Evolutionary conservation across 1,139 yeast genomes (phyloP).

Genomic region (Yamadazyma triangularis): DNA sequence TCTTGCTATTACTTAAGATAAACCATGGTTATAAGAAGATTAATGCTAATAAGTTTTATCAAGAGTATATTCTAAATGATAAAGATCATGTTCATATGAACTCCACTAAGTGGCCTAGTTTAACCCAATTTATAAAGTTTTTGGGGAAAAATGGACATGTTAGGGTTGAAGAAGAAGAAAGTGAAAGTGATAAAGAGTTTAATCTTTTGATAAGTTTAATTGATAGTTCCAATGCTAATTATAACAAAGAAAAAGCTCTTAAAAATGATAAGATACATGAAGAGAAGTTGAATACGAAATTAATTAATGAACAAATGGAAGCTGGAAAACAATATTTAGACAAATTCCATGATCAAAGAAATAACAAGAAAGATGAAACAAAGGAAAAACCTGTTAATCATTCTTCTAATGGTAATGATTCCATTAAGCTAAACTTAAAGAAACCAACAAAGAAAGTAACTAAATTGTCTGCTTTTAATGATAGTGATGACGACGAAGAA

Average conservation of each 20-base stretch:
- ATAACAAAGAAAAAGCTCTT: slow-evolving; percentile 50
- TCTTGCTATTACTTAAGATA: slow-evolving; percentile 55
- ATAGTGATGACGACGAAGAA: slow-evolving; percentile 5
- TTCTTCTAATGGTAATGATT: slow-evolving; percentile 1
- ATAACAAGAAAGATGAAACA: neutral
- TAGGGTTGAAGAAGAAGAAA: slow-evolving; percentile 39
- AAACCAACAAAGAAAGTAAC: slow-evolving; percentile 2
- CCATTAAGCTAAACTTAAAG: slow-evolving; percentile 5
- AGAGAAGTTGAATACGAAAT: slow-evolving; percentile 20
- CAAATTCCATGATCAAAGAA: neutral
- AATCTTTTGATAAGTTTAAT: slow-evolving; percentile 30
- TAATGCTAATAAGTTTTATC: slow-evolving; percentile 83
- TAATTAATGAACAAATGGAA: slow-evolving; percentile 52
- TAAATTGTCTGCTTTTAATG: slow-evolving; percentile 6
- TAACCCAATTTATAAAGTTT: slow-evolving; percentile 66
- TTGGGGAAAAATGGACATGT: slow-evolving; percentile 60
- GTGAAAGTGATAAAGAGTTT: slow-evolving; percentile 32
- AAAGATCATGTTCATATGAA: slow-evolving; percentile 86
- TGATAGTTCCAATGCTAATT: slow-evolving; percentile 24
- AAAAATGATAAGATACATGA: slow-evolving; percentile 7
- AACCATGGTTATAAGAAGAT: slow-evolving; percentile 80
- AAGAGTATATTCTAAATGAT: slow-evolving; percentile 73
- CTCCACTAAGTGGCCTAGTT: slow-evolving; percentile 74
- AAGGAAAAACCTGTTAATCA: slow-evolving; percentile 1
- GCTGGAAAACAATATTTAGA: slow-evolving; percentile 24